Conservation (phyloP, 768 basidiomycete species). For the Galerina marginata region DNA sequence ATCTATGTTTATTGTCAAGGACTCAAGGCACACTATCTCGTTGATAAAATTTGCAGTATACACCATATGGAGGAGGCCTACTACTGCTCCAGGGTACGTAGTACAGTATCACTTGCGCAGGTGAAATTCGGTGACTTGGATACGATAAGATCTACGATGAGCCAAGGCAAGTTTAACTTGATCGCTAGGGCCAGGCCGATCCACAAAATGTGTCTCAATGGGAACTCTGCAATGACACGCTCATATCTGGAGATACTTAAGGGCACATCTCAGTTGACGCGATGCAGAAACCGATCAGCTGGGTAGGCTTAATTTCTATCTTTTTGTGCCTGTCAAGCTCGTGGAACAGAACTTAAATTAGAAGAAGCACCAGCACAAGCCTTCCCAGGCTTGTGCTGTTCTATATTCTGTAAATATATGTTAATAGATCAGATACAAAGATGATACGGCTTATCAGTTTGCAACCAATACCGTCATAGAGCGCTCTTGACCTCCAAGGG, state of each 20-base stretch:
- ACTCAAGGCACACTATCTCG: slow-evolving; percentile 29
- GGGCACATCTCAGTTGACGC: slow-evolving; percentile 5
- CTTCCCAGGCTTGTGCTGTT: slow-evolving; percentile 1
- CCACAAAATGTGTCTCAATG: slow-evolving; percentile 23
- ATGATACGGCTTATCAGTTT: not conserved
- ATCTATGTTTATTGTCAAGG: slow-evolving; percentile 34
- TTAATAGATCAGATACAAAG: not conserved
- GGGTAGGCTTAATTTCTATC: slow-evolving; percentile 13
- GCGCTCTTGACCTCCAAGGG: too few species aligned
- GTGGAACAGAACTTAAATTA: slow-evolving; percentile 29
- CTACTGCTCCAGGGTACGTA: slow-evolving; percentile 10
- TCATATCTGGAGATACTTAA: not conserved
- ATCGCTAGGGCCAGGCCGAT: slow-evolving; percentile 20
- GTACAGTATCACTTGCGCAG: slow-evolving; percentile 21
- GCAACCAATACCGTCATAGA: not conserved
- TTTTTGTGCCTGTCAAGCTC: slow-evolving; percentile 25
- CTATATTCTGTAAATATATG: not conserved
- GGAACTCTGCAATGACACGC: slow-evolving; percentile 17
- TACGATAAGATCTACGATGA: slow-evolving; percentile 35
- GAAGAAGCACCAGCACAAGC: slow-evolving; percentile 6
- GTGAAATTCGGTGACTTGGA: slow-evolving; percentile 32
- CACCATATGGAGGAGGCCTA: slow-evolving; percentile 26
- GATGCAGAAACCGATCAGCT: slow-evolving; percentile 13
- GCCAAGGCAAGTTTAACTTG: slow-evolving; percentile 10
- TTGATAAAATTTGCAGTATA: slow-evolving; percentile 13